A percentile compares a stretch with the other conserved stretches of the same genome.
Conservation (phyloP, 352 stramenopile genomes). For the Saprolegnia parasitica region DNA sequence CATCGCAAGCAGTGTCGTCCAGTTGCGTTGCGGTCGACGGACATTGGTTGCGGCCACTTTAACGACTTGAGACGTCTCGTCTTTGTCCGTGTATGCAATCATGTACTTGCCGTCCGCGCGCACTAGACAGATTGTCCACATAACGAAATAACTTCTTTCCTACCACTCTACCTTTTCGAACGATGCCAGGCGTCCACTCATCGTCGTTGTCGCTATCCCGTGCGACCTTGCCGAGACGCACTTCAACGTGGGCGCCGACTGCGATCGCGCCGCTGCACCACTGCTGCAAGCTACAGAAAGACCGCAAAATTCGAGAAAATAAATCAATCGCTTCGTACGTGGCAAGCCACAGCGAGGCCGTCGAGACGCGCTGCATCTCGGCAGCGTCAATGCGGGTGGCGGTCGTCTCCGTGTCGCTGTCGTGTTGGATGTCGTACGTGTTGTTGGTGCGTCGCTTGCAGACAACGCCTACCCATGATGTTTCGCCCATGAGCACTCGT, state of each 20-base stretch:
- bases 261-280: background rate
- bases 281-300: background rate
- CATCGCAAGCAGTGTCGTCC: background rate
- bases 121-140: background rate
- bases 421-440: background rate
- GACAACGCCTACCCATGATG: background rate
- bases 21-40: background rate
- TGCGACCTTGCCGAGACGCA: background rate
- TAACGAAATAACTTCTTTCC: background rate
- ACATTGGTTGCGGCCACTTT: background rate
- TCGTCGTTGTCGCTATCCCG: background rate
- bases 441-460: background rate
- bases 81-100: background rate
- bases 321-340: background rate
- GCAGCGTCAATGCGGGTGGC: background rate
- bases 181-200: background rate
- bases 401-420: background rate
- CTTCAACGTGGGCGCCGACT: background rate
- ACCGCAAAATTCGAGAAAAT: background rate
- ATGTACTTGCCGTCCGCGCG: background rate
- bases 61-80: background rate
- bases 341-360: background rate
- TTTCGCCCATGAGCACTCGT: too few relatives aligned
- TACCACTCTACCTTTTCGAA: background rate
- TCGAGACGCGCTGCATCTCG: background rate